Evolutionary conservation across 495 filamentous ascomycete species (phyloP).

Genomic region (Filosporella fistucella): DNA sequence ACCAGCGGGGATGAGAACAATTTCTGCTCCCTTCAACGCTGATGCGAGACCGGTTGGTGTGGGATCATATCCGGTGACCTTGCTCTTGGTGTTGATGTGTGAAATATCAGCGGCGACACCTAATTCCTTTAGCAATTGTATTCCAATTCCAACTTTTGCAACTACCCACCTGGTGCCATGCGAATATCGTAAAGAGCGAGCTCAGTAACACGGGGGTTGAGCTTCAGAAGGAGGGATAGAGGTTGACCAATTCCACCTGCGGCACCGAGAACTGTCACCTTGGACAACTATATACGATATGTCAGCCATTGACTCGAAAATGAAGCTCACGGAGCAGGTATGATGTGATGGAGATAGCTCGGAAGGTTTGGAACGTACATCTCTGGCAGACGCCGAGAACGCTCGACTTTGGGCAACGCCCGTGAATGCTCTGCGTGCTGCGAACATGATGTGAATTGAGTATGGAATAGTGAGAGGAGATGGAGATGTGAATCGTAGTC

Average conservation of each 20-base stretch:
- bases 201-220: conserved; percentile 87
- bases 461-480: too few species aligned
- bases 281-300: conserved; percentile 65
- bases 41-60: conserved; percentile 68
- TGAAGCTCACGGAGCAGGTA: background rate
- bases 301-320: conserved; percentile 29
- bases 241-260: conserved; percentile 98
- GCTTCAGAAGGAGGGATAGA: conserved; percentile 93
- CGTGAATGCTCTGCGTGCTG: conserved; percentile 65
- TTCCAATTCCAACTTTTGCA: background rate
- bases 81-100: conserved; percentile 99
- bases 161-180: conserved; percentile 75
- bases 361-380: conserved; percentile 52
- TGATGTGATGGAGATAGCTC: conserved; percentile 4
- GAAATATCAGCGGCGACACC: conserved; percentile 97
- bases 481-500: too few species aligned
- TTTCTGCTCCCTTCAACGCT: conserved; percentile 78
- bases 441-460: conserved; percentile 73
- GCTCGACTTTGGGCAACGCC: conserved; percentile 71
- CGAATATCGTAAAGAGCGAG: conserved; percentile 97
- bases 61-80: conserved; percentile 81
- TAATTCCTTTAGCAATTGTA: conserved; percentile 28
- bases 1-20: conserved; percentile 96
- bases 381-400: conserved; percentile 87
- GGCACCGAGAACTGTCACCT: conserved; percentile 94